These are phyloP conservation scores for Spergularia marina DNA, from an alignment of 148 eudicot species.

Conservation along the genomic window DNA sequence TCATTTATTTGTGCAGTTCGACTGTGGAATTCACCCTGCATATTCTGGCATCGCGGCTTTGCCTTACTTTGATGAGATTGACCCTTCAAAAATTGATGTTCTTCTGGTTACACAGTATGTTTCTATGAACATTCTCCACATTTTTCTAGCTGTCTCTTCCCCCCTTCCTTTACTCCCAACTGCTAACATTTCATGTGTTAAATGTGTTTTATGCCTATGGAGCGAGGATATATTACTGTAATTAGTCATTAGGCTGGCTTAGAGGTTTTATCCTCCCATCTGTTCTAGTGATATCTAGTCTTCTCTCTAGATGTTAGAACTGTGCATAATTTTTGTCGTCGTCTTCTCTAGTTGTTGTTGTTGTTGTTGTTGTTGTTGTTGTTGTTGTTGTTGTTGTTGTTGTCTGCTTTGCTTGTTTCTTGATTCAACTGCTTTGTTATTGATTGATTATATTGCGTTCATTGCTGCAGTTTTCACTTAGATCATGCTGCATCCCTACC, in stretches of 20 bases:
- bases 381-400: not conserved
- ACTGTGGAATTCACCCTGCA: conserved; percentile 95
- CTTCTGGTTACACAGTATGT: conserved; percentile 89
- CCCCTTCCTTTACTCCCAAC: too few species aligned
- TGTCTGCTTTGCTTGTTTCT: not conserved
- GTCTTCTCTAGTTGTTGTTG: too few species aligned
- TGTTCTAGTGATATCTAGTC: not conserved
- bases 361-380: too few species aligned
- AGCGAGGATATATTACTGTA: too few species aligned
- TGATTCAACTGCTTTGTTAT: conserved; percentile 3
- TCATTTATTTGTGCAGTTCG: conserved; percentile 48
- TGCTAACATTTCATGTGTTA: too few species aligned
- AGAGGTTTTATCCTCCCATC: too few species aligned
- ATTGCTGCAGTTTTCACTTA: conserved; percentile 80
- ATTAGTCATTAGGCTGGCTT: too few species aligned
- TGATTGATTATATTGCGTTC: conserved; percentile 4
- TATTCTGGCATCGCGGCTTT: conserved; percentile 93
- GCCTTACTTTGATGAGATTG: conserved; percentile 96
- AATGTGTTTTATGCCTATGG: too few species aligned
- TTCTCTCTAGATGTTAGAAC: too few species aligned
- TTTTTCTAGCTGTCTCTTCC: not conserved
- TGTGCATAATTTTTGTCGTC: too few species aligned
- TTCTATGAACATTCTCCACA: not conserved
- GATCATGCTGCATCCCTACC: conserved; percentile 99
- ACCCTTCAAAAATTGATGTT: conserved; percentile 83